Base-by-base conservation (phyloP, 345 rosid genomes). In the Populus deltoides region DNA sequence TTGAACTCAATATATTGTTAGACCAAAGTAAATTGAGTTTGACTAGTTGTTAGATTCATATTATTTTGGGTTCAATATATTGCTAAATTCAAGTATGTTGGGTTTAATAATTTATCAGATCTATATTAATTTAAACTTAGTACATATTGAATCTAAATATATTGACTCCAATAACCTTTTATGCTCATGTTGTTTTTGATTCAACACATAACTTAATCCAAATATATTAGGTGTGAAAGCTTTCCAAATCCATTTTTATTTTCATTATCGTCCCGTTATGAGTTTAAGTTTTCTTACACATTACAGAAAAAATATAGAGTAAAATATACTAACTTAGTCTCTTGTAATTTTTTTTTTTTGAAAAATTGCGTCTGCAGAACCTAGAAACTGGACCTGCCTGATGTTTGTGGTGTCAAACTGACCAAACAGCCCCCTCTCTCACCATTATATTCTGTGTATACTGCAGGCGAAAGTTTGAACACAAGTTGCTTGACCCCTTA, bases 391-490 rank as follows among this genome's bases (percentile, higher is more conserved):
- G 24, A 2, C 9, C 22, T 7, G 59, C 59, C 59, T 27, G 4
- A 27, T 25, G 29, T 22, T 11, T 8, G 24, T n/a, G 73, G 27
- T 47, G 47, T 29, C 25, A 59, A n/a, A 5, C 51, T 33, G n/a
- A 45, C 47, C 41, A 3, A 11, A 13, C 20, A 31, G 0, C 16
- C 20, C n/a, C 17, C 36, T 7, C 24, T 53, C 6, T 63, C 67
- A 13, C 67, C 8, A 17, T 16, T 47, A 35, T 38, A 5, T 49
- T 25, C 18, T 51, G 29, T 45, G 45, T n/a, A 10, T 66, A 55
- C 24, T 24, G 57, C 73, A 88, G 97, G 90, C 25, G 87, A 84
- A 63, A 77, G 80, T 69, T 70, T 86, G 81, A 82, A 82, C 18
- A 45, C 74, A 7, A 76, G 74, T 51, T 78, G 78, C 57, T 74